Evolutionary conservation across 2,329 filamentous ascomycete genomes (phyloP).

Genomic region (Stagonosporopsis cucurbitacearum): DNA sequence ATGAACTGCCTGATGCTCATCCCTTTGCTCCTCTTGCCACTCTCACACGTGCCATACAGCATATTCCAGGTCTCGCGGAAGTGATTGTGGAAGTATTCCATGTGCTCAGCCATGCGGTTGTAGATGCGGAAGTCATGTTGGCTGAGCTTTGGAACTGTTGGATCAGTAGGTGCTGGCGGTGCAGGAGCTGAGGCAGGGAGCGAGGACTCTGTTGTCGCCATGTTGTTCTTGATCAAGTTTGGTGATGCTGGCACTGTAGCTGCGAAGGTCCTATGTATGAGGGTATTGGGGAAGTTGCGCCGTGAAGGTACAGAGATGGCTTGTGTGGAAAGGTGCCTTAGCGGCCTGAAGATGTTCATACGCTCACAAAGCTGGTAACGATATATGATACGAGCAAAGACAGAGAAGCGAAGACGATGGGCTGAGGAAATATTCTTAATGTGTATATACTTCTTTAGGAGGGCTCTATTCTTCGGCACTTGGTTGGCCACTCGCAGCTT

Average conservation of each 20-base stretch:
- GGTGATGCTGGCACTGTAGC: neutral
- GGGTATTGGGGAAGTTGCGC: neutral
- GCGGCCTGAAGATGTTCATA: neutral
- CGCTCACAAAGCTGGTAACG: neutral
- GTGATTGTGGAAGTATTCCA: constrained; percentile 68
- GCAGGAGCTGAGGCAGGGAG: neutral
- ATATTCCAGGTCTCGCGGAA: constrained; percentile 67
- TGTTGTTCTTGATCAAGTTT: neutral
- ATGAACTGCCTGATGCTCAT: constrained; percentile 75
- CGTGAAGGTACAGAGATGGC: neutral
- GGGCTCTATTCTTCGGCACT: constrained; percentile 7
- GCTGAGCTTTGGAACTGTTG: constrained; percentile 66
- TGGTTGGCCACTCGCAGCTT: constrained; percentile 26
- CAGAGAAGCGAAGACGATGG: neutral
- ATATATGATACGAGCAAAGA: neutral
- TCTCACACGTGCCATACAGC: constrained; percentile 70
- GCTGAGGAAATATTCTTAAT: neutral
- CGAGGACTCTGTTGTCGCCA: constrained; percentile 8
- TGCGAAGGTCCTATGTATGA: neutral
- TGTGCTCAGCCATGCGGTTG: constrained; percentile 75
- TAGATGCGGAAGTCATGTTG: constrained; percentile 71
- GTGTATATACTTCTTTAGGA: constrained; percentile 16
- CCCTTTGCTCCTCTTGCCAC: constrained; percentile 63
- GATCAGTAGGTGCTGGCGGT: neutral
- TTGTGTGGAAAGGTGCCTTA: neutral